Evolutionary conservation across 495 filamentous ascomycete genomes (phyloP).

Genomic region (Rhypophila decipiens): DNA sequence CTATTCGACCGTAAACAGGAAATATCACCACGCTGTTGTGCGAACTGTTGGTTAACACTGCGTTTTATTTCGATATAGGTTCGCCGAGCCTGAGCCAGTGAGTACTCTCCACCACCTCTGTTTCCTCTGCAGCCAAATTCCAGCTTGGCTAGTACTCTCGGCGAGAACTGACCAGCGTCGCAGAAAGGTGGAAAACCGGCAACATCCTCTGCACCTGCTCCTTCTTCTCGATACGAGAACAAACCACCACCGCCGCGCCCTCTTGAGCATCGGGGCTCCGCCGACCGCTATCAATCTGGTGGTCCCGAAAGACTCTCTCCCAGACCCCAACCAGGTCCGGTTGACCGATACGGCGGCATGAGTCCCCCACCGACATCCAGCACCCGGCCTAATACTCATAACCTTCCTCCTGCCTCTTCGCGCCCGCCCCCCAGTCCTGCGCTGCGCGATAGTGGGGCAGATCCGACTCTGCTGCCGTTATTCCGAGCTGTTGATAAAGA

Average conservation of each 20-base stretch:
- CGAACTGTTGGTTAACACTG: conserved; percentile 15
- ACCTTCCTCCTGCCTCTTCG: conserved; percentile 50
- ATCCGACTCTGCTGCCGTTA: conserved; percentile 71
- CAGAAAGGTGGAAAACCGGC: conserved; percentile 36
- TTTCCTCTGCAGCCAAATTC: no score
- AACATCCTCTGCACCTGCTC: conserved; percentile 6
- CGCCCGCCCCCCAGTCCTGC: conserved; percentile 60
- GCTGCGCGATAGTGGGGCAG: conserved; percentile 53
- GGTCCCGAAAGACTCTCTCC: conserved; percentile 7
- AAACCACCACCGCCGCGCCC: conserved; percentile 33
- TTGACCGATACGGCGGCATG: conserved; percentile 17
- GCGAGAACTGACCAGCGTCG: no score
- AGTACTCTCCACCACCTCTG: conserved; percentile 13
- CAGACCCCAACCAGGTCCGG: conserved; percentile 1
- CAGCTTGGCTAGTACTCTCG: no score
- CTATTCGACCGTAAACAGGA: conserved; percentile 7
- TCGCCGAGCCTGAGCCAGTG: conserved; percentile 93
- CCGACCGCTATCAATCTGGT: conserved; percentile 11
- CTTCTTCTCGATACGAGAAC: conserved; percentile 32
- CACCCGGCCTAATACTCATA: conserved; percentile 40
- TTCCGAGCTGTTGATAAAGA: conserved; percentile 90
- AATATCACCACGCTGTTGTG: conserved; percentile 9
- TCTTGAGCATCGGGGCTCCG: conserved; percentile 16
- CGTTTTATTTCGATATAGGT: conserved; percentile 45
- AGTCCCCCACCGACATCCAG: conserved; percentile 26